These are phyloP conservation scores for Fistulina hepatica DNA, from an alignment of 1,284 basidiomycete genomes.

Conservation along the genomic window DNA sequence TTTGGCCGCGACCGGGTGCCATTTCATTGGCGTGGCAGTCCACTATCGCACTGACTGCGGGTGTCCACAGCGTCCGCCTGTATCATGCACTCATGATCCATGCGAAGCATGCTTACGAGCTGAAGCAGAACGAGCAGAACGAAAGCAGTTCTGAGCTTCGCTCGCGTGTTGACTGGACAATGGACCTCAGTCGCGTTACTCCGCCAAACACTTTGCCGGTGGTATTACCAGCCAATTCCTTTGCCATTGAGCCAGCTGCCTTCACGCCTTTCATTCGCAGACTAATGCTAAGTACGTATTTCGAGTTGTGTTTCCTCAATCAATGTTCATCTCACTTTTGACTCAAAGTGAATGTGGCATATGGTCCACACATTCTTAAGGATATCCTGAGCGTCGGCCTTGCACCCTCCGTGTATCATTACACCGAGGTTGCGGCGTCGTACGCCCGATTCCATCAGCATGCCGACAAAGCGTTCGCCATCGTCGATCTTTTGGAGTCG, in stretches of 20 bases:
- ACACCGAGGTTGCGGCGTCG: conserved; percentile 28
- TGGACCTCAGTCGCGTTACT: conserved; percentile 15
- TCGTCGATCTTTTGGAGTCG: conserved; percentile 26
- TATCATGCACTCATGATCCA: neutral
- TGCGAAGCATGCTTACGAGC: neutral
- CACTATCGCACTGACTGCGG: neutral
- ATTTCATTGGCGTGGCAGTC: conserved; percentile 4
- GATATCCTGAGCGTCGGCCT: conserved; percentile 28
- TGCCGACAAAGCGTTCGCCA: conserved; percentile 19
- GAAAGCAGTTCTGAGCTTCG: conserved; percentile 1
- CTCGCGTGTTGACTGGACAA: conserved; percentile 11
- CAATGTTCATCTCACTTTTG: no score
- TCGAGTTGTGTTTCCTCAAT: no score
- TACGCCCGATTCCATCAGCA: conserved; percentile 25
- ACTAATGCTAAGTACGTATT: conserved; percentile 19
- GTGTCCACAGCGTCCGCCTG: neutral
- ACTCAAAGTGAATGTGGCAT: no score
- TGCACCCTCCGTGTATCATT: conserved; percentile 27
- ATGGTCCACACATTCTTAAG: conserved; percentile 24
- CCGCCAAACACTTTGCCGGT: no score
- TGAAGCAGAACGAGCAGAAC: neutral
- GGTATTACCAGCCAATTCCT: no score
- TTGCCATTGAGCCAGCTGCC: conserved; percentile 14
- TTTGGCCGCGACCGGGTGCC: neutral
- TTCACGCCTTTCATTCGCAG: conserved; percentile 30